These are phyloP conservation scores for Alloascoidea africana DNA, from an alignment of 805 yeast genomes.

Conservation along the genomic window DNA sequence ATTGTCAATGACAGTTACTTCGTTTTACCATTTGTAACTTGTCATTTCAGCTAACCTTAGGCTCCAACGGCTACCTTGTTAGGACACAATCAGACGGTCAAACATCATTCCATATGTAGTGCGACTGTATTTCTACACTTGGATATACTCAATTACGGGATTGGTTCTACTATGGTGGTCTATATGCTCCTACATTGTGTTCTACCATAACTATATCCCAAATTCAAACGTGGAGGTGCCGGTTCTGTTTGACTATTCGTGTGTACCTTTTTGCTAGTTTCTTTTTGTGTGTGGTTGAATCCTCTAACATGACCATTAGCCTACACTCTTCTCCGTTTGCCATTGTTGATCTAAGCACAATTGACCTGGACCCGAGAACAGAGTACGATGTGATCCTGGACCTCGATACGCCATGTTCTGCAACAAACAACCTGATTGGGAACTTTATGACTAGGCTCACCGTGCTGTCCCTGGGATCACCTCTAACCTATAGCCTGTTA, in stretches of 20 bases:
- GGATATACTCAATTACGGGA: neutral
- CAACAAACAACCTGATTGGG: neutral
- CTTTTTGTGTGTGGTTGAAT: too few species aligned
- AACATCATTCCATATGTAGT: neutral
- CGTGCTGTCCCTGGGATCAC: neutral
- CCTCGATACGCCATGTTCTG: neutral
- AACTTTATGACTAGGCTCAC: neutral
- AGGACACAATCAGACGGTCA: too few species aligned
- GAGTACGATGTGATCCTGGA: neutral
- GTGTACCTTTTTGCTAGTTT: too few species aligned
- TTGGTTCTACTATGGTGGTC: neutral
- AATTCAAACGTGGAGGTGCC: neutral
- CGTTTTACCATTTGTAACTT: too few species aligned
- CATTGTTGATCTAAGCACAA: neutral
- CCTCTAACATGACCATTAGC: too few species aligned
- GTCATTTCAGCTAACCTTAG: too few species aligned
- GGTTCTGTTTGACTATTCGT: neutral
- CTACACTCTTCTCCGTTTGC: neutral
- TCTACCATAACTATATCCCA: neutral
- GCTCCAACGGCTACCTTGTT: too few species aligned
- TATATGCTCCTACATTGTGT: neutral
- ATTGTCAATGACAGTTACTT: too few species aligned
- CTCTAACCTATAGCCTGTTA: neutral
- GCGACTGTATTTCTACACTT: constrained; percentile 1
- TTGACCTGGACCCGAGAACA: neutral